phyloP scores from a whole-genome alignment of 257 asterid species.

The Nicotiana paniculata region DNA sequence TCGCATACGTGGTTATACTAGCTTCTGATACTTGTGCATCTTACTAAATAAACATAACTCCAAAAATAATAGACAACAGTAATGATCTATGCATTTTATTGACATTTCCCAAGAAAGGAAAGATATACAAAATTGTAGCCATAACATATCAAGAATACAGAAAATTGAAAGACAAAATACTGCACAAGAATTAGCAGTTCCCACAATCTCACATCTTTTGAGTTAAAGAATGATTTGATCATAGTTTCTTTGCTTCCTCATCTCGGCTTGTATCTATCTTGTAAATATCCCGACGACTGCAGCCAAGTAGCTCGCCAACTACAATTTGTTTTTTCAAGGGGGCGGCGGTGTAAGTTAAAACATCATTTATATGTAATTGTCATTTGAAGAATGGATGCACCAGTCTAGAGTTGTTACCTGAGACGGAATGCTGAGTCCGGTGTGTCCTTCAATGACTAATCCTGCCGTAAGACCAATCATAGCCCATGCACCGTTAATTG shows the following conservation, averaged over 20 bases:
- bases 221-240: not conserved
- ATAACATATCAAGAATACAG: not conserved
- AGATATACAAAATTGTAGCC: not conserved
- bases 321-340: not conserved
- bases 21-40: too few relatives aligned
- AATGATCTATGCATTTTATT: not conserved
- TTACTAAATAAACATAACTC: too few relatives aligned
- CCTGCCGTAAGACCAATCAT: slow-evolving; percentile 94
- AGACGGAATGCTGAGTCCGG: slow-evolving; percentile 59
- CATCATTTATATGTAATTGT: not conserved
- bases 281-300: slow-evolving; percentile 42
- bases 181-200: not conserved
- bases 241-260: not conserved
- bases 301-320: slow-evolving; percentile 70
- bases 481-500: slow-evolving; percentile 95
- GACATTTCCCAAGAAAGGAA: too few relatives aligned
- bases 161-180: not conserved
- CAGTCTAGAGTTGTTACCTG: slow-evolving; percentile 41
- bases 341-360: not conserved
- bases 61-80: too few relatives aligned
- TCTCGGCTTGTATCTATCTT: slow-evolving; percentile 26
- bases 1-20: too few relatives aligned
- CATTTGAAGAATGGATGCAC: not conserved
- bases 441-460: slow-evolving; percentile 73
- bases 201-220: not conserved